phyloP scores from a whole-genome alignment of 2,329 filamentous ascomycete genomes.

The Pseudocercospora fuligena region DNA sequence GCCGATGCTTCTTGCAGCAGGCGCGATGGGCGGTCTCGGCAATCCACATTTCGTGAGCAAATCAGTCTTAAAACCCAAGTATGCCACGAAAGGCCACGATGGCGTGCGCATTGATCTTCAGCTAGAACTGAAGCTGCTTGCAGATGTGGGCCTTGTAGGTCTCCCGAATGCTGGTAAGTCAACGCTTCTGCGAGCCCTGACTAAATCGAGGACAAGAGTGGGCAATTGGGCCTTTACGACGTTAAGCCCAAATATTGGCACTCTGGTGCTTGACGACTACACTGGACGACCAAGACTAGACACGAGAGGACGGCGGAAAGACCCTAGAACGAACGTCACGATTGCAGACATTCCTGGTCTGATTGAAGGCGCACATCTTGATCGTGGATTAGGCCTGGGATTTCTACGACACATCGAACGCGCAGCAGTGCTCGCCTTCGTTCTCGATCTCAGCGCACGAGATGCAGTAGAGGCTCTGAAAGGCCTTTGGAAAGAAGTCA shows the following conservation, averaged over 20 bases:
- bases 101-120: conserved; percentile 80
- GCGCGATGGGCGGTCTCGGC: conserved; percentile 85
- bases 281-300: conserved; percentile 70
- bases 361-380: conserved; percentile 88
- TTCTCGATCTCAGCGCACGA: conserved; percentile 80
- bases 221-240: conserved; percentile 98
- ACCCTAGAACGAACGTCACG: conserved; percentile 78
- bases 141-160: conserved; percentile 92
- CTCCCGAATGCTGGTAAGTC: conserved; percentile 96
- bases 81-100: conserved; percentile 83
- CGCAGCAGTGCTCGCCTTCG: conserved; percentile 89
- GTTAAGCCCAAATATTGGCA: conserved; percentile 91
- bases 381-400: conserved; percentile 86
- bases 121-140: conserved; percentile 91
- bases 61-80: conserved; percentile 76
- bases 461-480: conserved; percentile 80
- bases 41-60: conserved; percentile 91
- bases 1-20: conserved; percentile 83
- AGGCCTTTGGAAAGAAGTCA: conserved; percentile 87
- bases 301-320: conserved; percentile 52
- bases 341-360: conserved; percentile 95
- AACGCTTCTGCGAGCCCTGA: conserved; percentile 84
- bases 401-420: conserved; percentile 95
- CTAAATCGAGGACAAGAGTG: conserved; percentile 84
- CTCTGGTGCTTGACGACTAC: conserved; percentile 88